These are phyloP conservation scores for Talaromyces islandicus DNA, from an alignment of 2,329 filamentous ascomycete species.

Conservation along the genomic window DNA sequence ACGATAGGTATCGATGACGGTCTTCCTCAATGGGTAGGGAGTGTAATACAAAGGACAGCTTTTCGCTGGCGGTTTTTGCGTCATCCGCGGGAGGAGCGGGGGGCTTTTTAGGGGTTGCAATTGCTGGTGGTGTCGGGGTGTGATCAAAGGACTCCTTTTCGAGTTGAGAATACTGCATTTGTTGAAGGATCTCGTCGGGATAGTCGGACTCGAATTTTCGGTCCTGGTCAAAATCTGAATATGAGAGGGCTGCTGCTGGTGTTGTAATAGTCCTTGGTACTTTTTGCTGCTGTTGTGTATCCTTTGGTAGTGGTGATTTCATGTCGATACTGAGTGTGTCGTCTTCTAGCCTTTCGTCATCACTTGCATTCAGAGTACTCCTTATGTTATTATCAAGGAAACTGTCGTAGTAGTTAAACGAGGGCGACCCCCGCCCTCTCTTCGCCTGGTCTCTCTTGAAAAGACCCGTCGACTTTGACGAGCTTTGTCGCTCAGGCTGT, in stretches of 20 bases:
- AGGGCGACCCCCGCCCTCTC: neutral
- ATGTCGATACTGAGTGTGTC: constrained; percentile 22
- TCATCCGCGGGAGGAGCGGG: neutral
- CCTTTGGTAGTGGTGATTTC: constrained; percentile 18
- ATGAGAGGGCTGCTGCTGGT: constrained; percentile 20
- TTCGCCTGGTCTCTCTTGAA: neutral
- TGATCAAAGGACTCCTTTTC: constrained; percentile 46
- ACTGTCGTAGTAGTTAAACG: neutral
- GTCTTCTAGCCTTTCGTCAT: constrained; percentile 16
- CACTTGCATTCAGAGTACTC: constrained; percentile 9
- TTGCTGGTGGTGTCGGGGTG: constrained; percentile 22
- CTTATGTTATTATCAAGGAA: neutral
- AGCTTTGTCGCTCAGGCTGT: constrained; percentile 13
- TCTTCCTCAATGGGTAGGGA: constrained; percentile 25
- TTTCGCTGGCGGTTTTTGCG: constrained; percentile 22
- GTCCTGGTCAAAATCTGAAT: constrained; percentile 20
- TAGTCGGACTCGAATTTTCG: constrained; percentile 43
- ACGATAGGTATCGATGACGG: constrained; percentile 47
- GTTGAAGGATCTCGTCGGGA: constrained; percentile 36
- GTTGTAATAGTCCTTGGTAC: constrained; percentile 11
- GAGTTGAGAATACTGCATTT: constrained; percentile 45
- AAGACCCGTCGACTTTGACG: constrained; percentile 1
- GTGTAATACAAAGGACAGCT: constrained; percentile 30
- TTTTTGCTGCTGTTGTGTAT: constrained; percentile 1
- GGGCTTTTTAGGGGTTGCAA: neutral